These are phyloP conservation scores for Marasmius tenuissimus DNA, from an alignment of 1,284 basidiomycete genomes.

Conservation along the genomic window DNA sequence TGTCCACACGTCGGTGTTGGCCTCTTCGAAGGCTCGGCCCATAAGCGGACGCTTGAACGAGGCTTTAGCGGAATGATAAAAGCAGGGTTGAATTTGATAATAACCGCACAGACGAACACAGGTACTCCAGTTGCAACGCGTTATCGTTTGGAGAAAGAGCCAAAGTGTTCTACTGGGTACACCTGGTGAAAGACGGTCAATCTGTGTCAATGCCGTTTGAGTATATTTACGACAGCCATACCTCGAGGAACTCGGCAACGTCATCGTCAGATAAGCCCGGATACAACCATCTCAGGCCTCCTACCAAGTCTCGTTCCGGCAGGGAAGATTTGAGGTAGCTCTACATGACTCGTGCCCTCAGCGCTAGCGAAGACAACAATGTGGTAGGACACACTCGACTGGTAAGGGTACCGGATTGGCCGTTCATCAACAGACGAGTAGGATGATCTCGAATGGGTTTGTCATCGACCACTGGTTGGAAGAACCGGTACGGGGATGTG, in stretches of 20 bases:
- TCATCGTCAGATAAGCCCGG: conserved; percentile 42
- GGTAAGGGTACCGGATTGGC: conserved; percentile 54
- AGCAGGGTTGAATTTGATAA: conserved; percentile 17
- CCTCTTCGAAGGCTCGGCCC: conserved; percentile 36
- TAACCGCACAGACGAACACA: conserved; percentile 48
- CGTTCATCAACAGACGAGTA: conserved; percentile 40
- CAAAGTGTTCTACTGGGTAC: conserved; percentile 40
- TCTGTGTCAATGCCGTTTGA: conserved; percentile 1
- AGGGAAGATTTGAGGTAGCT: conserved; percentile 52
- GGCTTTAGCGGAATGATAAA: not conserved
- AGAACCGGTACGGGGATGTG: conserved; percentile 36
- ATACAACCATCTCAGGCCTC: conserved; percentile 40
- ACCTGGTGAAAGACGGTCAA: not conserved
- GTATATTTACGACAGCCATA: conserved; percentile 11
- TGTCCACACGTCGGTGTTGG: conserved; percentile 3
- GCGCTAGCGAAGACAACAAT: too few relatives aligned
- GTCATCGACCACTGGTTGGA: conserved; percentile 47
- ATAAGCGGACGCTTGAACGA: conserved; percentile 43
- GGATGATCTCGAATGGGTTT: conserved; percentile 47
- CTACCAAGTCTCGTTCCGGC: conserved; percentile 33
- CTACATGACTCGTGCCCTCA: conserved; percentile 25
- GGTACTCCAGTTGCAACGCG: conserved; percentile 49
- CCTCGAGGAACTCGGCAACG: conserved; percentile 34
- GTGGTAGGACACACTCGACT: conserved; percentile 44
- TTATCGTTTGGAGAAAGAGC: conserved; percentile 35